These are phyloP conservation scores for Petunia hybrid DNA, from an alignment of 305 asterid species.

Conservation along the genomic window DNA sequence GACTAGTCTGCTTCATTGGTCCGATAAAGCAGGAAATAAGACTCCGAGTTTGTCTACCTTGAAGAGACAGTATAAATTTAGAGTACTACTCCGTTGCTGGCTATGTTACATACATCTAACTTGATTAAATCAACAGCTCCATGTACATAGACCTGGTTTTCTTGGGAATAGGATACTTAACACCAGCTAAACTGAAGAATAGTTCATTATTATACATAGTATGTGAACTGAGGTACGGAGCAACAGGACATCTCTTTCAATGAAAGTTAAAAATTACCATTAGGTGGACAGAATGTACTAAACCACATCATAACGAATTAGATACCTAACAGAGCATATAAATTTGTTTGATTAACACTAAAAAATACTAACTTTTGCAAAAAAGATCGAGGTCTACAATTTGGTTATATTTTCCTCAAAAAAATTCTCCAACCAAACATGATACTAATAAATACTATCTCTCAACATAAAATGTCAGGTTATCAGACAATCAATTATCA, in stretches of 20 bases:
- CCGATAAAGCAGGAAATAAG: not conserved
- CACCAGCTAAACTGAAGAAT: constrained; percentile 7
- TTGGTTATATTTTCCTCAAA: not conserved
- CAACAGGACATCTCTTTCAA: not conserved
- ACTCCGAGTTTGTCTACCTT: constrained; percentile 12
- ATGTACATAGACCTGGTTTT: not conserved
- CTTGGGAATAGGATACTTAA: constrained; percentile 1
- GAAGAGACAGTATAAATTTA: not conserved
- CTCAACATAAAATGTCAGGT: not conserved
- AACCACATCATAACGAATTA: constrained; percentile 6
- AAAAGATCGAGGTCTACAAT: constrained; percentile 9
- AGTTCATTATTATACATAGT: constrained; percentile 14
- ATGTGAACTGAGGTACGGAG: not conserved
- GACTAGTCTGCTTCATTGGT: constrained; percentile 13
- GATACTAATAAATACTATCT: not conserved
- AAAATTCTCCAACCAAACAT: constrained; percentile 13
- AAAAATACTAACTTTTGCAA: not conserved
- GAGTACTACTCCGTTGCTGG: constrained; percentile 21
- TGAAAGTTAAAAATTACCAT: not conserved
- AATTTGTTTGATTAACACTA: not conserved
- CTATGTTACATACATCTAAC: constrained; percentile 3
- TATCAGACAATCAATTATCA: not conserved
- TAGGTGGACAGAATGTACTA: not conserved
- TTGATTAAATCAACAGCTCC: constrained; percentile 17
- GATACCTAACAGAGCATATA: not conserved